Percentiles rank a stretch among this genome's conserved stretches.
These are phyloP conservation scores for Leccinum fibrillosum DNA, from an alignment of 768 basidiomycete genomes.

Conservation along the genomic window DNA sequence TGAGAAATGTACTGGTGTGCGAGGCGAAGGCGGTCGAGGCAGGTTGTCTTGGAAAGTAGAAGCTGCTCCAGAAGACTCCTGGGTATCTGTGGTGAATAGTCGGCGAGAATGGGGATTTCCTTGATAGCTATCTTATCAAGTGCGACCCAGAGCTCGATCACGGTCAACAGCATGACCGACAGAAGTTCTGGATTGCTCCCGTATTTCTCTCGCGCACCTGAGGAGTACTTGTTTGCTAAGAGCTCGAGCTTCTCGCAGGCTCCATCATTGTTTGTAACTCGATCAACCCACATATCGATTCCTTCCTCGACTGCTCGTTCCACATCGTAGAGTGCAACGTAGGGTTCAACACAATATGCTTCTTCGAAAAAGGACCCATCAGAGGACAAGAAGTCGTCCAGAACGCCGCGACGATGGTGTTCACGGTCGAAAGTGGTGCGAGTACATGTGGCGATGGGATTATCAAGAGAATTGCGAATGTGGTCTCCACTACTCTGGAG, in stretches of 20 bases:
- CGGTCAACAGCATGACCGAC: constrained; percentile 39
- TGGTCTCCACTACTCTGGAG: constrained; percentile 29
- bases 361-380: constrained; percentile 6
- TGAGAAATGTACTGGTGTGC: constrained; percentile 30
- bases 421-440: background rate
- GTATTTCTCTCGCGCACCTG: constrained; percentile 14
- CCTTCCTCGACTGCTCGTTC: constrained; percentile 30
- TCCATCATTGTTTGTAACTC: background rate
- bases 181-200: constrained; percentile 31
- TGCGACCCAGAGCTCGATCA: constrained; percentile 33
- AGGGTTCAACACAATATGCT: constrained; percentile 6
- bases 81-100: constrained; percentile 32
- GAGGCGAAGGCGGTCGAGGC: constrained; percentile 24
- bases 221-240: constrained; percentile 24
- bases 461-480: constrained; percentile 20
- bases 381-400: constrained; percentile 16
- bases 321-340: constrained; percentile 33
- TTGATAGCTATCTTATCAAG: constrained; percentile 19
- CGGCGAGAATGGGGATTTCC: background rate
- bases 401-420: constrained; percentile 3
- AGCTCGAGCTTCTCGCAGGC: constrained; percentile 17
- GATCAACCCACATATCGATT: constrained; percentile 32
- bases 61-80: constrained; percentile 16
- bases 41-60: constrained; percentile 25
- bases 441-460: background rate